Conservation (phyloP, 257 asterid species). For the Gynochthodes officinalis region DNA sequence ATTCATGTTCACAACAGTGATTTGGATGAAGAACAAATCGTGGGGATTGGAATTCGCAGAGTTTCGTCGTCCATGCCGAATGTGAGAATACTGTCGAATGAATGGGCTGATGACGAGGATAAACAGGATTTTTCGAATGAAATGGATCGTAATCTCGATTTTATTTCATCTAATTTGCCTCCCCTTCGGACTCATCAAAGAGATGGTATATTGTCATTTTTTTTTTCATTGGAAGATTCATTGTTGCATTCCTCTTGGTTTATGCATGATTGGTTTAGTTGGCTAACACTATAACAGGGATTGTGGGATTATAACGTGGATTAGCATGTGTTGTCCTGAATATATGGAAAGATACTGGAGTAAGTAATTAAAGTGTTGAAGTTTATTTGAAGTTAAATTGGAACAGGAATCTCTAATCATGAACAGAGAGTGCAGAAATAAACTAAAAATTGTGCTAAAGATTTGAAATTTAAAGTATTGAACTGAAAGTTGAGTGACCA, state of each 20-base stretch:
- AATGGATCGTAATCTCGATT: conserved; percentile 32
- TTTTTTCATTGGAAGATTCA: neutral
- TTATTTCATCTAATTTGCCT: conserved; percentile 44
- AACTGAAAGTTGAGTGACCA: neutral
- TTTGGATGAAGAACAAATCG: conserved; percentile 28
- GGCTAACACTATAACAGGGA: neutral
- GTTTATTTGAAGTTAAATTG: neutral
- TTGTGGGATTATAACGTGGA: neutral
- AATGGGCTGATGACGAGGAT: conserved; percentile 30
- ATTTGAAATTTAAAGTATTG: neutral
- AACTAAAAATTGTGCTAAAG: neutral
- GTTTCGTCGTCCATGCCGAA: conserved; percentile 59
- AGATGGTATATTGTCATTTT: conserved; percentile 34
- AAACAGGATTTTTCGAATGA: conserved; percentile 21
- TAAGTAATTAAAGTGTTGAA: neutral
- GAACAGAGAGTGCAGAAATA: neutral
- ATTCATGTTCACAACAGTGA: conserved; percentile 21
- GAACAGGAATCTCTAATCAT: neutral
- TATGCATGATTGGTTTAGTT: neutral
- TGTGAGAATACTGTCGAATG: conserved; percentile 25
- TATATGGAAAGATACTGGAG: neutral
- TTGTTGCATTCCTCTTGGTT: neutral
- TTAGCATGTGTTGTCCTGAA: too few relatives aligned
- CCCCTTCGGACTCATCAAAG: conserved; percentile 43
- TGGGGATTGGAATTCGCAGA: conserved; percentile 29